Base-by-base conservation (phyloP, 2,329 filamentous ascomycete species). In the Diaporthe batatas region DNA sequence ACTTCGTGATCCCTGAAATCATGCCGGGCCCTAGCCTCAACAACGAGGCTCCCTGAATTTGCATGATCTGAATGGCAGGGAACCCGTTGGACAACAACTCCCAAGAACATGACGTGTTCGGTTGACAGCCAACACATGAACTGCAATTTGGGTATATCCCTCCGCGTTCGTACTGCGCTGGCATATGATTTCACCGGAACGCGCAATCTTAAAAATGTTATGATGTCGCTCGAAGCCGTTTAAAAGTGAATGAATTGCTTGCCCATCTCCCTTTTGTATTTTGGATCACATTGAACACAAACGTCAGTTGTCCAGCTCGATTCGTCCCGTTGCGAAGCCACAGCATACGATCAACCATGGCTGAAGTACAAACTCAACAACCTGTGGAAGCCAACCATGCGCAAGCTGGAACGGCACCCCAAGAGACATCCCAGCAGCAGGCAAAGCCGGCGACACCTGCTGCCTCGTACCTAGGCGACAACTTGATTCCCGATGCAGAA, bases 21-120 rank as follows among this genome's bases (percentile, higher is more conserved):
- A 71, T 71, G 59, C 39, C 34, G 49, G 23, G 49, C 34, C 49
- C 39, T 58, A 53, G 70, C 49, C 8, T 51, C 25, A 58, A 67
- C 70, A 67, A 71, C 70, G 70, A 71, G 53, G 47, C 58, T 71
- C 70, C 70, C 51, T 71, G 70, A 25, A 42, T 64, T 42, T 57
- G 70, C 70, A 71, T 71, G 29, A 71, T 57, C 6, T 21, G 42
- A 16, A 39, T 57, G 29, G 44, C 39, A 71, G 55, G 49, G 36
- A 25, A 57, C 23, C 39, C 58, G 64, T 71, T 67, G 58, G 32
- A 34, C 12, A 39, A 11, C 32, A 29, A 55, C 23, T 23, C 21
- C 34, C 32, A 34, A 49, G 51, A 65, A 67, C 62, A 57, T 71
- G 70, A 71, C 70, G 70, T 67, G 58, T 64, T 32, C 49, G 49